Conservation (phyloP, 2,329 filamentous ascomycete genomes). For the Pseudogymnoascus sp. region DNA sequence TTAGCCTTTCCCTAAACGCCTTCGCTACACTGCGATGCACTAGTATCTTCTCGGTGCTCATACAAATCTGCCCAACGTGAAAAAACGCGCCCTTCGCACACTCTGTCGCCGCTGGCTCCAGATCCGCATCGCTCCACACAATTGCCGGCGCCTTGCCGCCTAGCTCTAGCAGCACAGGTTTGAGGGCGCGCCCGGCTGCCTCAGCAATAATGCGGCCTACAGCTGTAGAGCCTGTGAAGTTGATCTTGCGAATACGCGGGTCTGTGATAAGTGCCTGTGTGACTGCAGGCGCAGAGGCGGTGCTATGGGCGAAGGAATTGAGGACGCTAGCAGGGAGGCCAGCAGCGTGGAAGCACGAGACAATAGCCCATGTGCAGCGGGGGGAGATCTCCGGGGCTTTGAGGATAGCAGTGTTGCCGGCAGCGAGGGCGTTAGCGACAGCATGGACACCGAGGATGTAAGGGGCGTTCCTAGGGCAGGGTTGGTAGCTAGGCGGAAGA, state of each 20-base stretch:
- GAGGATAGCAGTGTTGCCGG: conserved; percentile 68
- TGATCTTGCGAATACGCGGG: conserved; percentile 66
- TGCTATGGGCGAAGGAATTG: conserved; percentile 61
- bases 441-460: conserved; percentile 46
- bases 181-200: conserved; percentile 63
- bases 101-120: conserved; percentile 60
- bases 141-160: conserved; percentile 77
- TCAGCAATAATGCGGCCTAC: conserved; percentile 67
- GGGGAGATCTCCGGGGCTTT: conserved; percentile 66
- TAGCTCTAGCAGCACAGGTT: conserved; percentile 72
- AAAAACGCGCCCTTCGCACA: conserved; percentile 65
- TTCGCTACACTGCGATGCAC: conserved; percentile 42
- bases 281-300: conserved; percentile 57
- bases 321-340: conserved; percentile 68
- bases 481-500: neutral
- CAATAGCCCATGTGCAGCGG: conserved; percentile 54
- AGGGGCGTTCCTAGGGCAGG: conserved; percentile 44
- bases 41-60: conserved; percentile 70
- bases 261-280: conserved; percentile 61
- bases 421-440: conserved; percentile 60
- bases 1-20: conserved; percentile 35
- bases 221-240: conserved; percentile 72
- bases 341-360: conserved; percentile 59
- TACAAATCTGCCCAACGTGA: conserved; percentile 74
- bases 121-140: conserved; percentile 70